A percentile compares a stretch with the other conserved stretches of the same genome.
phyloP scores from a whole-genome alignment of 805 yeast species.

The Ogataea ganodermae region DNA sequence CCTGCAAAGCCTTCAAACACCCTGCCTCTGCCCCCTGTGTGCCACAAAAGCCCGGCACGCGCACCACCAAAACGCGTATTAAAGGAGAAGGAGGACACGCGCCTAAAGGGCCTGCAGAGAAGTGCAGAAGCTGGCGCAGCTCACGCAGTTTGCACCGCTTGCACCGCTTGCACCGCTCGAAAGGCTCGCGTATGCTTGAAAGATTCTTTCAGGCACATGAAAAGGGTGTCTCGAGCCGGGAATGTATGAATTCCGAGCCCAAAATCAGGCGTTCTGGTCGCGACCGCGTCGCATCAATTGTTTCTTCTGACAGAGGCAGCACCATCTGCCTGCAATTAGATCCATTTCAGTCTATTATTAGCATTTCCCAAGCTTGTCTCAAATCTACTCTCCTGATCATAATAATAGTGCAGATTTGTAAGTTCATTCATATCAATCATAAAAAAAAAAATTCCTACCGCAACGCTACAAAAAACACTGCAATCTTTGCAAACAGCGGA shows the following conservation, averaged over 20 bases:
- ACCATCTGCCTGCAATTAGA: background rate
- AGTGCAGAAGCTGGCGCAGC: background rate
- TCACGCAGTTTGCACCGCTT: background rate
- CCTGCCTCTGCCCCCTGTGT: background rate
- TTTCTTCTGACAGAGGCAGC: too few relatives aligned
- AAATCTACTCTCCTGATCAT: background rate
- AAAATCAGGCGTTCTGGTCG: background rate
- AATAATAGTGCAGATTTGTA: background rate
- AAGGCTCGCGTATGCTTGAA: background rate
- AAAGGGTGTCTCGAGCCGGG: background rate
- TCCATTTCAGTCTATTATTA: constrained; percentile 1
- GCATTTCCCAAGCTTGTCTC: background rate
- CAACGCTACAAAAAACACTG: constrained; percentile 1
- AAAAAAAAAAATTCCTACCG: background rate
- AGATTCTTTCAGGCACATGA: background rate
- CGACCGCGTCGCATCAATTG: background rate
- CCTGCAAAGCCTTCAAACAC: too few relatives aligned
- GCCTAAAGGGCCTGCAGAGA: background rate
- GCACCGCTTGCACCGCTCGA: background rate
- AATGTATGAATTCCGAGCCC: constrained; percentile 1
- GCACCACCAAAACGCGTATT: background rate
- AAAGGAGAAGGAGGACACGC: constrained; percentile 2
- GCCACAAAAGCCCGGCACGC: background rate
- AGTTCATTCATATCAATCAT: background rate
- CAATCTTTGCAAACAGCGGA: background rate